Conservation (phyloP, 2,329 filamentous ascomycete genomes). For the Sporothrix dimorphospora region DNA sequence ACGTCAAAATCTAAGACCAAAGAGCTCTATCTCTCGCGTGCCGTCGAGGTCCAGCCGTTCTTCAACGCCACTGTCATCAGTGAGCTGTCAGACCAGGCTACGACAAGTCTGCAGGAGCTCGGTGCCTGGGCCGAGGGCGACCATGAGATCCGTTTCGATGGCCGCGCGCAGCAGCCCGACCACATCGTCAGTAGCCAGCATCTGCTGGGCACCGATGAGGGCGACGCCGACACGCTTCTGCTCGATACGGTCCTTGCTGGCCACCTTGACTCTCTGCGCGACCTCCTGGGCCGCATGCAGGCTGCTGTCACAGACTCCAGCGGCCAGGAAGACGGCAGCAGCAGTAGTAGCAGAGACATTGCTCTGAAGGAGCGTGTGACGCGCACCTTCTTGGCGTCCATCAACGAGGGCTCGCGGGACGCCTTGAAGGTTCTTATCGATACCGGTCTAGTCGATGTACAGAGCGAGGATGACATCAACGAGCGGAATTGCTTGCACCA, state of each 20-base stretch:
- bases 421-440: constrained; percentile 76
- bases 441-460: constrained; percentile 83
- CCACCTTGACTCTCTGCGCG: constrained; percentile 74
- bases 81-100: constrained; percentile 94
- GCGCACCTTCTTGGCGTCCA: constrained; percentile 84
- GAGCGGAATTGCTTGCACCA: constrained; percentile 96
- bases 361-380: constrained; percentile 76
- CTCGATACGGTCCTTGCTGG: constrained; percentile 84
- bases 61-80: constrained; percentile 98
- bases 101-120: constrained; percentile 91
- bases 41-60: constrained; percentile 96
- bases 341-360: constrained; percentile 50
- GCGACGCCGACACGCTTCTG: constrained; percentile 85
- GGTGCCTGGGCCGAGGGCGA: constrained; percentile 98
- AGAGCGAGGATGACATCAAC: constrained; percentile 96
- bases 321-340: constrained; percentile 39
- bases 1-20: constrained; percentile 99
- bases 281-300: constrained; percentile 76
- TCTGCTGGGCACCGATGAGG: constrained; percentile 76
- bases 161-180: constrained; percentile 48
- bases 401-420: constrained; percentile 79
- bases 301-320: constrained; percentile 57
- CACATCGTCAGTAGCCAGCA: constrained; percentile 69
- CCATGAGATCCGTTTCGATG: constrained; percentile 75
- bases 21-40: constrained; percentile 91